Evolutionary conservation across 208 protist genomes (phyloP).

Genomic region (Wallacemonas sp.): DNA sequence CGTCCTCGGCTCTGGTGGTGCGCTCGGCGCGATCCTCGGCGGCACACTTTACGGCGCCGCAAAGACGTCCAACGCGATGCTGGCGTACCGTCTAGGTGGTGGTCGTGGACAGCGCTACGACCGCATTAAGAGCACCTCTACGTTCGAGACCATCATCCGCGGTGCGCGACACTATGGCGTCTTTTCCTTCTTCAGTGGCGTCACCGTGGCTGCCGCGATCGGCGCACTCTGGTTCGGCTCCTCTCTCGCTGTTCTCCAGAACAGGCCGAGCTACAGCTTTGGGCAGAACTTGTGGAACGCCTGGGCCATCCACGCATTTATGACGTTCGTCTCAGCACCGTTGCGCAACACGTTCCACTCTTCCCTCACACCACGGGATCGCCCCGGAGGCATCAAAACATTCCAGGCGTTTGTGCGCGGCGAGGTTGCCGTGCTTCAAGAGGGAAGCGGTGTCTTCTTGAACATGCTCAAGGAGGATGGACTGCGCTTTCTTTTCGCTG

Average conservation of each 20-base stretch:
- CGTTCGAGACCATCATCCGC: slow-evolving; percentile 57
- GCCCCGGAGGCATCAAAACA: slow-evolving; percentile 67
- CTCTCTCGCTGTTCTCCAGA: slow-evolving; percentile 63
- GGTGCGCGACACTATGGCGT: slow-evolving; percentile 67
- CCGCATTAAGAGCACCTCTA: slow-evolving; percentile 43
- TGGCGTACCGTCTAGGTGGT: slow-evolving; percentile 67
- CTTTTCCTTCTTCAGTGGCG: slow-evolving; percentile 79
- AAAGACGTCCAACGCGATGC: slow-evolving; percentile 71
- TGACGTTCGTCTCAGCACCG: slow-evolving; percentile 82
- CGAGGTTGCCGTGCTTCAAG: slow-evolving; percentile 72
- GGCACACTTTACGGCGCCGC: slow-evolving; percentile 53
- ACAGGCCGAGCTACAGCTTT: slow-evolving; percentile 44
- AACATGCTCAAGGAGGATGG: slow-evolving; percentile 61
- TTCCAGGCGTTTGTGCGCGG: slow-evolving; percentile 50
- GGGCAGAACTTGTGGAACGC: slow-evolving; percentile 57
- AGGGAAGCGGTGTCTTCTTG: slow-evolving; percentile 59
- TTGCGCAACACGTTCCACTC: slow-evolving; percentile 85
- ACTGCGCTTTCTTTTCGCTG: slow-evolving; percentile 80
- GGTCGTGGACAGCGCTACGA: slow-evolving; percentile 34
- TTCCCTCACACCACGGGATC: slow-evolving; percentile 59
- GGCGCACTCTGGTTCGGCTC: slow-evolving; percentile 74
- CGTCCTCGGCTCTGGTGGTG: slow-evolving; percentile 44
- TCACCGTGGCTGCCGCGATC: slow-evolving; percentile 49
- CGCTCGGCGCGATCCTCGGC: slow-evolving; percentile 54
- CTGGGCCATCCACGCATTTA: slow-evolving; percentile 73